Evolutionary conservation across 306 rosid genomes (phyloP).

Genomic region (Lathyrus tuberosus): DNA sequence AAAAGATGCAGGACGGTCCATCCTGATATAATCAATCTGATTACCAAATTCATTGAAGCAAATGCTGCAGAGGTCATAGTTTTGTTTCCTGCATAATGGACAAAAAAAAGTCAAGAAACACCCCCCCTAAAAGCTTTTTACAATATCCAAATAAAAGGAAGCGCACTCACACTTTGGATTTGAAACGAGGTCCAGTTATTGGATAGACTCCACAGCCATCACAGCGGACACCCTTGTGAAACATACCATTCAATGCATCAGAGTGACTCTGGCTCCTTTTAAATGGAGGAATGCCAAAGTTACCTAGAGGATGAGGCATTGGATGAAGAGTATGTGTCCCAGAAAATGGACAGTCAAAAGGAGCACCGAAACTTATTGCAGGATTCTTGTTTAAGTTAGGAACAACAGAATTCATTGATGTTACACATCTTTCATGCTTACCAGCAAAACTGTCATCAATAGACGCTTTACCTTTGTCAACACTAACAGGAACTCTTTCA

Average conservation of each 20-base stretch:
- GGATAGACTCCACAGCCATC: conserved; percentile 95
- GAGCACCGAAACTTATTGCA: conserved; percentile 21
- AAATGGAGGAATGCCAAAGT: conserved; percentile 39
- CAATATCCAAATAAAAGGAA: conserved; percentile 6
- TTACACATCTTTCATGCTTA: conserved; percentile 39
- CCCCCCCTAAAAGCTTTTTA: neutral
- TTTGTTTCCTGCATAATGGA: conserved; percentile 63
- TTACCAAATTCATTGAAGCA: conserved; percentile 69
- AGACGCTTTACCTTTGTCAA: conserved; percentile 44
- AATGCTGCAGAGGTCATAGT: conserved; percentile 82
- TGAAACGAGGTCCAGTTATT: conserved; percentile 90
- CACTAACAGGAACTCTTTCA: conserved; percentile 36
- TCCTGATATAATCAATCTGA: conserved; percentile 61
- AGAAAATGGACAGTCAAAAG: conserved; percentile 53
- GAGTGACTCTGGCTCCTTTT: conserved; percentile 54
- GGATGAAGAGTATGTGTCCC: conserved; percentile 39
- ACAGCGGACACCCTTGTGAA: conserved; percentile 83
- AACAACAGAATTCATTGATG: conserved; percentile 38
- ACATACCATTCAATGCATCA: conserved; percentile 62
- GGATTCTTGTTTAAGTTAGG: conserved; percentile 29
- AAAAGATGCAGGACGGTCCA: conserved; percentile 61
- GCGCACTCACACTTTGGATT: conserved; percentile 75
- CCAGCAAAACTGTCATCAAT: conserved; percentile 21
- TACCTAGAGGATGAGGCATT: conserved; percentile 13
- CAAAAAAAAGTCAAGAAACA: conserved; percentile 3